Conservation (phyloP, 1,284 basidiomycete genomes). For the Amylostereum areolatum region DNA sequence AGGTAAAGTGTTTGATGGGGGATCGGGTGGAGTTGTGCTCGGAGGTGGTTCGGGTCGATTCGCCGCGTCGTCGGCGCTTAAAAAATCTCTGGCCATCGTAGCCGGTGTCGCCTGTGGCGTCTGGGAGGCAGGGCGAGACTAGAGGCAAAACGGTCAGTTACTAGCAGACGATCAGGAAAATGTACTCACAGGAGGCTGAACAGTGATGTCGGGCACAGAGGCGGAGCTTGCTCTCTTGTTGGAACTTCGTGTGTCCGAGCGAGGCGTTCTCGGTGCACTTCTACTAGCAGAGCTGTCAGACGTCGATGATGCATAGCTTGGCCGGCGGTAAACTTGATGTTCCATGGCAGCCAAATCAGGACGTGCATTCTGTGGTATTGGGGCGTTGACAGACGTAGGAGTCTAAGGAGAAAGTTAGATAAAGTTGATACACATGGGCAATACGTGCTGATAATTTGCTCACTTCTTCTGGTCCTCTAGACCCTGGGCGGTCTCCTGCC, state of each 20-base stretch:
- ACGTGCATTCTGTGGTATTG: neutral
- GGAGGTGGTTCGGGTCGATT: slow-evolving; percentile 11
- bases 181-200: slow-evolving; percentile 21
- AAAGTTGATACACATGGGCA: neutral
- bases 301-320: slow-evolving; percentile 12
- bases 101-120: slow-evolving; percentile 10
- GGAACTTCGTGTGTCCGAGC: slow-evolving; percentile 8
- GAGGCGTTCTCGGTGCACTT: slow-evolving; percentile 2
- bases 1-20: neutral
- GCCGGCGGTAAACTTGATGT: slow-evolving; percentile 9
- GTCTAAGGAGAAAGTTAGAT: neutral
- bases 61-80: slow-evolving; percentile 20
- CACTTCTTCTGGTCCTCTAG: neutral
- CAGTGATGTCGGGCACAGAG: slow-evolving; percentile 14
- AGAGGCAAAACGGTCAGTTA: neutral
- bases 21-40: slow-evolving; percentile 2
- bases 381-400: neutral
- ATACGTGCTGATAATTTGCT: neutral
- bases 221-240: slow-evolving; percentile 8
- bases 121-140: slow-evolving; percentile 23
- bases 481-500: slow-evolving; percentile 5
- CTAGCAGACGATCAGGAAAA: neutral
- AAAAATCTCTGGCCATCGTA: slow-evolving; percentile 10
- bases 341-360: slow-evolving; percentile 1
- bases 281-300: slow-evolving; percentile 1